Conservation (phyloP, 116 monocot species). For the Iris pallida region DNA sequence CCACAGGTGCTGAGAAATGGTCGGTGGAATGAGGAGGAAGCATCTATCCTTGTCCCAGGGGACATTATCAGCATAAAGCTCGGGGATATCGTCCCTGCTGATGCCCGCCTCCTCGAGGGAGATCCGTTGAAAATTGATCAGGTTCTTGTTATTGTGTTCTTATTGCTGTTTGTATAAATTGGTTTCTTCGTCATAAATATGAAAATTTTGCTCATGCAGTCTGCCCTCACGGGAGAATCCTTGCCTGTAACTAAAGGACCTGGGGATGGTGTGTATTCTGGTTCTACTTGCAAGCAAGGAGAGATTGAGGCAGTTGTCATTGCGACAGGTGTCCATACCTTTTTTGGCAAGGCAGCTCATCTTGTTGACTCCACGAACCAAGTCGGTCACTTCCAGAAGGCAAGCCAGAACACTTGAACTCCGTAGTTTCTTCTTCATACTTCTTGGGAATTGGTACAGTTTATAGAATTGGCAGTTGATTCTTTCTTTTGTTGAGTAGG, state of each 20-base stretch:
- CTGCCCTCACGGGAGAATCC: slow-evolving; percentile 85
- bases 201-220: slow-evolving; percentile 29
- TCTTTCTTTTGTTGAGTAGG: slow-evolving; percentile 6
- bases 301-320: slow-evolving; percentile 70
- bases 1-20: slow-evolving; percentile 81
- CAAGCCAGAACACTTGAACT: slow-evolving; percentile 4
- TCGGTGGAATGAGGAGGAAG: slow-evolving; percentile 73
- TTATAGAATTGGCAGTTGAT: neutral
- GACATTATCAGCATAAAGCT: slow-evolving; percentile 92
- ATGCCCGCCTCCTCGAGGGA: slow-evolving; percentile 83
- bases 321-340: slow-evolving; percentile 72
- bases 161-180: neutral
- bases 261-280: slow-evolving; percentile 70
- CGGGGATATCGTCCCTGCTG: slow-evolving; percentile 87
- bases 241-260: slow-evolving; percentile 74
- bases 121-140: slow-evolving; percentile 96
- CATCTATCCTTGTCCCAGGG: slow-evolving; percentile 76
- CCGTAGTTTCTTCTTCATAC: neutral
- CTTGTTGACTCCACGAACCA: slow-evolving; percentile 66
- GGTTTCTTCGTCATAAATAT: neutral
- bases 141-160: slow-evolving; percentile 20
- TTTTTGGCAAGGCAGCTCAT: slow-evolving; percentile 75
- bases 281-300: slow-evolving; percentile 72
- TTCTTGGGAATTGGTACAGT: neutral
- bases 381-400: slow-evolving; percentile 77